These are phyloP conservation scores for Cercospora zeae-maydis DNA, from an alignment of 2,329 filamentous ascomycete species.

Conservation along the genomic window DNA sequence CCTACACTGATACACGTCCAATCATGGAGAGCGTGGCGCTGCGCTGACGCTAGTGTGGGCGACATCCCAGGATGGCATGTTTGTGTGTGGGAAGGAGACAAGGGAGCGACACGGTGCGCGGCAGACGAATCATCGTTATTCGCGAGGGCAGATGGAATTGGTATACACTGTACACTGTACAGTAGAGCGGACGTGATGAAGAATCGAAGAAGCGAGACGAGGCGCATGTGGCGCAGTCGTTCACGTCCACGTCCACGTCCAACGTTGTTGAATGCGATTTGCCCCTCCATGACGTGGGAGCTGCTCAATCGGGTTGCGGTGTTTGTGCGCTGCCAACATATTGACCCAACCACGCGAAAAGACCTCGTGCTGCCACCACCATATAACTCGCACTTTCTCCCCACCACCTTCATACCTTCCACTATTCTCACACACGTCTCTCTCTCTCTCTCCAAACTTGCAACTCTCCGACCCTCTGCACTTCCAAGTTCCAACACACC, in stretches of 20 bases:
- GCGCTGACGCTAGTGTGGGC: neutral
- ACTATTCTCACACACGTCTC: neutral
- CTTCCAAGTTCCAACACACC: neutral
- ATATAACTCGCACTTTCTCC: neutral
- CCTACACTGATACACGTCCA: neutral
- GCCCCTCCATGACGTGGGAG: conserved; percentile 1
- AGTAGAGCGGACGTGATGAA: neutral
- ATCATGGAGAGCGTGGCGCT: neutral
- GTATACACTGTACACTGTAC: too few relatives aligned
- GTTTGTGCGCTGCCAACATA: conserved; percentile 1
- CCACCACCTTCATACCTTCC: neutral
- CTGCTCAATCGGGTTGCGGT: neutral
- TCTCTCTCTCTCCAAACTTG: neutral
- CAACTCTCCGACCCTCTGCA: neutral
- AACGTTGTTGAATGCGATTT: neutral
- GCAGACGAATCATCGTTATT: neutral
- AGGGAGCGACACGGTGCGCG: neutral
- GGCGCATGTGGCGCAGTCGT: neutral
- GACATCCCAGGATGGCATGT: neutral
- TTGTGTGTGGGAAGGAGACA: neutral
- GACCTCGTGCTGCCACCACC: neutral
- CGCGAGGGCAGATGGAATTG: neutral
- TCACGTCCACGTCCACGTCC: neutral
- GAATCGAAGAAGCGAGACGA: neutral
- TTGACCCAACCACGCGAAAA: neutral